Evolutionary conservation across 2,329 filamentous ascomycete genomes (phyloP).

Genomic region (Paracoccidioides brasiliensis): DNA sequence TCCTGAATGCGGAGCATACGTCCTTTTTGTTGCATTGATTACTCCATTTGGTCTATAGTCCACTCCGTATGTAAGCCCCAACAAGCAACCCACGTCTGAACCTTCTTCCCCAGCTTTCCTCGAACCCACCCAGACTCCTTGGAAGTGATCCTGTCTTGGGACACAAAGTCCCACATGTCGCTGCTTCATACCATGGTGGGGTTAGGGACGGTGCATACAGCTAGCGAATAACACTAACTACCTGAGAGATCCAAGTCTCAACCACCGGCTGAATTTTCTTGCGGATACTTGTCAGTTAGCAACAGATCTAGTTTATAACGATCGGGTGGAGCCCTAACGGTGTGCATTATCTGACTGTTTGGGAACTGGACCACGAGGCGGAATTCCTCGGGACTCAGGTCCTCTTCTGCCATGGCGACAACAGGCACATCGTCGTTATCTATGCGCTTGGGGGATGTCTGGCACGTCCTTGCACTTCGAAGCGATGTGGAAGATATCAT

Average conservation of each 20-base stretch:
- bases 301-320: background rate
- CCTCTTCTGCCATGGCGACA: slow-evolving; percentile 10
- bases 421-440: slow-evolving; percentile 26
- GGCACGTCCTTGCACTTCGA: slow-evolving; percentile 26
- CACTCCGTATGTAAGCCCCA: background rate
- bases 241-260: background rate
- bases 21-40: background rate
- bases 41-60: background rate
- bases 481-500: slow-evolving; percentile 32
- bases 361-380: slow-evolving; percentile 1
- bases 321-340: background rate
- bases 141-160: background rate
- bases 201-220: background rate
- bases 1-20: background rate
- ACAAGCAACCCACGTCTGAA: background rate
- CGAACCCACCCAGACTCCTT: background rate
- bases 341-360: background rate
- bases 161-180: background rate
- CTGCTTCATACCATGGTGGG: background rate
- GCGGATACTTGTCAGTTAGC: background rate
- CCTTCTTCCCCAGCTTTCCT: background rate
- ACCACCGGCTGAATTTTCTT: background rate
- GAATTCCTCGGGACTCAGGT: background rate
- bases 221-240: background rate
- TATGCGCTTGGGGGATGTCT: slow-evolving; percentile 24